These are phyloP conservation scores for Aspergillus olivimuriae DNA, from an alignment of 495 filamentous ascomycete species.

Conservation along the genomic window DNA sequence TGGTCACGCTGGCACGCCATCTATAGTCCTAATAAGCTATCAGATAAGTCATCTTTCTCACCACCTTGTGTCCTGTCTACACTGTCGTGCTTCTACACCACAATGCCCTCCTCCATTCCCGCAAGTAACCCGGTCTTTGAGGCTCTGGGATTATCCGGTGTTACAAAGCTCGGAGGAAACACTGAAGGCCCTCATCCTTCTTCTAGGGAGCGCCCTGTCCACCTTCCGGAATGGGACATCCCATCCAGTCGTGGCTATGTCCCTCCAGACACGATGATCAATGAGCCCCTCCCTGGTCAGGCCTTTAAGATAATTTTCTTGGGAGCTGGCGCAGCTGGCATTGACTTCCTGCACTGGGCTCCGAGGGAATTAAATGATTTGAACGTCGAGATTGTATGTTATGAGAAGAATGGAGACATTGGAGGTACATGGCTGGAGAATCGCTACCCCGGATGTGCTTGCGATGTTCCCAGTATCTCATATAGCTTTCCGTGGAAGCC, in stretches of 20 bases:
- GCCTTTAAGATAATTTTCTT: slow-evolving; percentile 9
- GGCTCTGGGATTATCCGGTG: too few species aligned
- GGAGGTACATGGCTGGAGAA: slow-evolving; percentile 48
- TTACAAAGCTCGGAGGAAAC: slow-evolving; percentile 5
- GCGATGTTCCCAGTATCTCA: slow-evolving; percentile 22
- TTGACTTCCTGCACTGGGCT: slow-evolving; percentile 10
- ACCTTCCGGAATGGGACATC: slow-evolving; percentile 8
- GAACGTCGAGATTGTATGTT: slow-evolving; percentile 5
- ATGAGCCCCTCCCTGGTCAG: slow-evolving; percentile 1
- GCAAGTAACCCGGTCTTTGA: too few species aligned
- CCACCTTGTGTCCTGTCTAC: too few species aligned
- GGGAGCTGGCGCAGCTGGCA: slow-evolving; percentile 9
- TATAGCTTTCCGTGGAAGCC: slow-evolving; percentile 33
- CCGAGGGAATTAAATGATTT: slow-evolving; percentile 1
- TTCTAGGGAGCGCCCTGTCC: slow-evolving; percentile 2
- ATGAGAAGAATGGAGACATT: slow-evolving; percentile 12
- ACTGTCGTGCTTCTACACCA: too few species aligned
- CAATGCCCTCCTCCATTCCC: too few species aligned
- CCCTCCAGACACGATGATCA: slow-evolving; percentile 4
- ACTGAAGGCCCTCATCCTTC: slow-evolving; percentile 8
- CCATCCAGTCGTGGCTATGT: slow-evolving; percentile 5
- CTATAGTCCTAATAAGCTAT: too few species aligned
- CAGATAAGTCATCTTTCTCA: too few species aligned
- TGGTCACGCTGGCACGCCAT: too few species aligned
- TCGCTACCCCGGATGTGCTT: slow-evolving; percentile 51